Evolutionary conservation across 2,329 filamentous ascomycete species (phyloP).

Genomic region (Fusarium fujikuroi): DNA sequence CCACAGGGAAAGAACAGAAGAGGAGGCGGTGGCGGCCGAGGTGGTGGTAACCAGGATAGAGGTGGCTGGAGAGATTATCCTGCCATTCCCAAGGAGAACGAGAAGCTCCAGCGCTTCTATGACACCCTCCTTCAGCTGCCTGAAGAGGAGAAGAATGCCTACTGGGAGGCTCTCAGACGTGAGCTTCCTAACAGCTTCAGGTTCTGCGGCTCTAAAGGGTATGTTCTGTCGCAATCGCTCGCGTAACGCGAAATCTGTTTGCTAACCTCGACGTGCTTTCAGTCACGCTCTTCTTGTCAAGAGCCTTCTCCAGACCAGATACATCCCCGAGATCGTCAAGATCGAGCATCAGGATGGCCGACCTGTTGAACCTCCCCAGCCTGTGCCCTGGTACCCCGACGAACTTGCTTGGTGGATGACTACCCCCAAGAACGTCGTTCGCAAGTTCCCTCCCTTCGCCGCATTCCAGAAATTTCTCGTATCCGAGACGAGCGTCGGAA

Average conservation of each 20-base stretch:
- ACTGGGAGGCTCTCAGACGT: conserved; percentile 84
- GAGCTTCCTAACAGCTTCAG: conserved; percentile 97
- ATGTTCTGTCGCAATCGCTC: conserved; percentile 40
- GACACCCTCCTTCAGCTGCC: conserved; percentile 79
- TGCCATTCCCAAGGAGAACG: conserved; percentile 77
- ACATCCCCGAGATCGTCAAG: conserved; percentile 88
- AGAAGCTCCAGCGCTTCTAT: conserved; percentile 88
- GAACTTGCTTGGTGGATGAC: conserved; percentile 98
- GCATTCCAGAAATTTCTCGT: conserved; percentile 98
- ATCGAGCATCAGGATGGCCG: conserved; percentile 86
- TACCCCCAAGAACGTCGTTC: conserved; percentile 94
- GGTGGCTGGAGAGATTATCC: conserved; percentile 52
- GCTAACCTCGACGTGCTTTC: conserved; percentile 26
- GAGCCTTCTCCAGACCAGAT: conserved; percentile 85
- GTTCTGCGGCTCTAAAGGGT: conserved; percentile 95
- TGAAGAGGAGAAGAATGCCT: conserved; percentile 80
- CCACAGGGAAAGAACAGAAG: conserved; percentile 51
- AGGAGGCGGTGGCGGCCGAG: conserved; percentile 51
- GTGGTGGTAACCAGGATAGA: conserved; percentile 37
- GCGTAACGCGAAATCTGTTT: conserved; percentile 15
- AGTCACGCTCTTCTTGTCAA: conserved; percentile 94
- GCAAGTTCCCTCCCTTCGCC: conserved; percentile 92
- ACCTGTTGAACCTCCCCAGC: conserved; percentile 81
- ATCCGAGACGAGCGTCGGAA: conserved; percentile 95
- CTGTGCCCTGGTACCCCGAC: conserved; percentile 93